Conservation (phyloP, 306 rosid species). For the Vigna reflexopilosa region DNA sequence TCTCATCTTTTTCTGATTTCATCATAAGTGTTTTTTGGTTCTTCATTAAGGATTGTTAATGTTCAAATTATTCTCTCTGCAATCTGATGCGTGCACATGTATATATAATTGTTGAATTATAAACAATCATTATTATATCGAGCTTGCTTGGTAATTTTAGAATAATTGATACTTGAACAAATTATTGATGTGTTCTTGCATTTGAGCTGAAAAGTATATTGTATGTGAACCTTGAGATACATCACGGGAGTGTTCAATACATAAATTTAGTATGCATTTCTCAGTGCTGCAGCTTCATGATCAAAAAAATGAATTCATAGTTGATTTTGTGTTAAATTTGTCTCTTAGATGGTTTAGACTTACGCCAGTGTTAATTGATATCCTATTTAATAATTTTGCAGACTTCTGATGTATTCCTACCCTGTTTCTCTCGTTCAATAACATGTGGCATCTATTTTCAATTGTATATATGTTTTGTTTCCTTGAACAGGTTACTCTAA, state of each 20-base stretch:
- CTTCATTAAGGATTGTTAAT: background rate
- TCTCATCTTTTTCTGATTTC: too few species aligned
- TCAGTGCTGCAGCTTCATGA: background rate
- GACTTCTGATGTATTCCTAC: too few species aligned
- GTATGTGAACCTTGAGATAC: background rate
- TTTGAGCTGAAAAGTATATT: background rate
- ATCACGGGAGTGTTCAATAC: too few species aligned
- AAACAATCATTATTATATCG: background rate
- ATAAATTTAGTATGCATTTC: background rate
- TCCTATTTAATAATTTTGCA: background rate
- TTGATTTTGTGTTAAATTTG: too few species aligned
- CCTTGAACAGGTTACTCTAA: slow-evolving; percentile 65
- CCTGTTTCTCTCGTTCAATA: too few species aligned
- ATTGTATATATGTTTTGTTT: slow-evolving; percentile 37
- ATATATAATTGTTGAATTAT: background rate
- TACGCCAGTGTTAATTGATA: background rate
- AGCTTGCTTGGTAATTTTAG: background rate
- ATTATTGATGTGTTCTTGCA: background rate
- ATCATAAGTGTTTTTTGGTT: background rate
- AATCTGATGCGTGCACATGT: background rate
- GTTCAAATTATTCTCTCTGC: background rate
- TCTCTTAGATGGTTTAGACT: too few species aligned
- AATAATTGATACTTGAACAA: background rate
- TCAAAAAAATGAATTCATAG: background rate
- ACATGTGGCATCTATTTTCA: background rate